These are phyloP conservation scores for Tricladium varicosporioides DNA, from an alignment of 2,329 filamentous ascomycete species.

Conservation along the genomic window DNA sequence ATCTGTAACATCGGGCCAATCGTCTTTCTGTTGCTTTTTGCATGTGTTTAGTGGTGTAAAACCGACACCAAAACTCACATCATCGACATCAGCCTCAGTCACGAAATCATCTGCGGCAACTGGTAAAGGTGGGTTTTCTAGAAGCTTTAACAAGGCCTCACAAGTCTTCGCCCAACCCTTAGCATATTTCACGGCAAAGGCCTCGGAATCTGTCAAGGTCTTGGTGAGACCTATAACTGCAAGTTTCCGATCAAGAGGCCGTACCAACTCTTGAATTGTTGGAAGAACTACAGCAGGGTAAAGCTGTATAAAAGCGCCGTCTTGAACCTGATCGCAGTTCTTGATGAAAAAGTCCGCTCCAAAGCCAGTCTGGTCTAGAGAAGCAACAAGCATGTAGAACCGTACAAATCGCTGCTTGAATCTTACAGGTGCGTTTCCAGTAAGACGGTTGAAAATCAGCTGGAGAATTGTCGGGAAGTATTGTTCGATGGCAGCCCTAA, in stretches of 20 bases:
- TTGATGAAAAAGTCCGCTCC: constrained; percentile 90
- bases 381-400: constrained; percentile 91
- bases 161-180: constrained; percentile 93
- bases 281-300: constrained; percentile 86
- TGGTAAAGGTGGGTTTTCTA: constrained; percentile 77
- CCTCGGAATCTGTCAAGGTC: constrained; percentile 80
- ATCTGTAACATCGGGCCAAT: constrained; percentile 81
- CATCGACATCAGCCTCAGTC: constrained; percentile 87
- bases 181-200: constrained; percentile 77
- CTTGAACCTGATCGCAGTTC: constrained; percentile 78
- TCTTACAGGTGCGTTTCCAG: constrained; percentile 66
- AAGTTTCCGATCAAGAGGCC: constrained; percentile 87
- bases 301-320: constrained; percentile 75
- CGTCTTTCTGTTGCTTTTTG: constrained; percentile 69
- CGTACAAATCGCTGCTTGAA: constrained; percentile 85
- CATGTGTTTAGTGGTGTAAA: constrained; percentile 94
- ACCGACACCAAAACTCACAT: constrained; percentile 90
- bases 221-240: constrained; percentile 93
- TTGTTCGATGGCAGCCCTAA: constrained; percentile 59
- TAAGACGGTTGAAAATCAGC: constrained; percentile 71
- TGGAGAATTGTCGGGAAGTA: constrained; percentile 63
- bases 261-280: constrained; percentile 82
- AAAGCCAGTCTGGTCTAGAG: constrained; percentile 67
- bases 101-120: constrained; percentile 73
- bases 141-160: constrained; percentile 81